These are phyloP conservation scores for Rhynchosporium agropyri DNA, from an alignment of 2,329 filamentous ascomycete species.

Conservation along the genomic window DNA sequence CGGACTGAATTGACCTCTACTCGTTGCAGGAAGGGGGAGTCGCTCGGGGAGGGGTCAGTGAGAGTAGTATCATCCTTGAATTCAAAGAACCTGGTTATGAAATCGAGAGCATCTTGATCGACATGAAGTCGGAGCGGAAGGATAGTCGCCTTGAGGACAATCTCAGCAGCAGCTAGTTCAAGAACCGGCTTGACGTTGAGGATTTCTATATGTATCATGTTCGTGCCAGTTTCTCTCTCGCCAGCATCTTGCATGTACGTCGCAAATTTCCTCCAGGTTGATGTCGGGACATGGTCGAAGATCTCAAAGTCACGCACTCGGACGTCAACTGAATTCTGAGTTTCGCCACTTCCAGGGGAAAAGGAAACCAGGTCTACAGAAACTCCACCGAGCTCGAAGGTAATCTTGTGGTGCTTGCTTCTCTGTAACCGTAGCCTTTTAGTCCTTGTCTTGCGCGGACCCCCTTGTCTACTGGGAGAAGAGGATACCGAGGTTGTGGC, in stretches of 20 bases:
- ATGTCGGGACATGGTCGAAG: slow-evolving; percentile 91
- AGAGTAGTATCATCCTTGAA: slow-evolving; percentile 80
- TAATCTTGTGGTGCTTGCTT: slow-evolving; percentile 92
- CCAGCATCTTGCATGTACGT: slow-evolving; percentile 89
- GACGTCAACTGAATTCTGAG: slow-evolving; percentile 84
- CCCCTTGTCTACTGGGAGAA: slow-evolving; percentile 54
- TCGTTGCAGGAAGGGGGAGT: slow-evolving; percentile 84
- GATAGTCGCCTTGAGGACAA: slow-evolving; percentile 78
- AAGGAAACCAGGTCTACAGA: slow-evolving; percentile 82
- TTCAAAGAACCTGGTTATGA: slow-evolving; percentile 95
- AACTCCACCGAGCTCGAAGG: slow-evolving; percentile 86
- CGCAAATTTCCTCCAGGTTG: slow-evolving; percentile 97
- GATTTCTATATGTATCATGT: slow-evolving; percentile 88
- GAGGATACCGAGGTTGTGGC: slow-evolving; percentile 72
- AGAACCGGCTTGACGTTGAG: slow-evolving; percentile 85
- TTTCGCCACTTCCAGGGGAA: slow-evolving; percentile 75
- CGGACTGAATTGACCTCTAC: slow-evolving; percentile 83
- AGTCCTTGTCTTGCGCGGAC: slow-evolving; percentile 43
- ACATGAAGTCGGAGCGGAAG: slow-evolving; percentile 90
- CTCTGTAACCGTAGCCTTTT: slow-evolving; percentile 75
- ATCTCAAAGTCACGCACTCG: slow-evolving; percentile 83
- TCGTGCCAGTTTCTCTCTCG: slow-evolving; percentile 81
- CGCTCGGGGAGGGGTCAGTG: slow-evolving; percentile 61
- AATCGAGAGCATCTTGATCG: slow-evolving; percentile 95
- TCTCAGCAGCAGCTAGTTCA: slow-evolving; percentile 83